These are phyloP conservation scores for Lolium rigidum DNA, from an alignment of 176 grass and related monocot species.

Conservation along the genomic window DNA sequence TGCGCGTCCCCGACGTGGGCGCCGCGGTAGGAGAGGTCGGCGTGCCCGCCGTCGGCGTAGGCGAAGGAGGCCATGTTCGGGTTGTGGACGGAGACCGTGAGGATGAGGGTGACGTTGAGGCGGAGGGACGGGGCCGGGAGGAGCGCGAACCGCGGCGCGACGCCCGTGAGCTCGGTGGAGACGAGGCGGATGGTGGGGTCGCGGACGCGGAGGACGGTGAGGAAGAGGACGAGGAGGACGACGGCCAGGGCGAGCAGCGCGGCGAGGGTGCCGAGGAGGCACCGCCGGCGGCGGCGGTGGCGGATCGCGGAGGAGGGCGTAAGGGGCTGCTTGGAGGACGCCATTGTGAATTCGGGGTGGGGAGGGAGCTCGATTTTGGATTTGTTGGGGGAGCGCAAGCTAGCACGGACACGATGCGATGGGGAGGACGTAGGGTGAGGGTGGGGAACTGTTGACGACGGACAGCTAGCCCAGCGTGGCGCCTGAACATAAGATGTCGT, in stretches of 20 bases:
- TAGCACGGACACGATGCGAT: not conserved
- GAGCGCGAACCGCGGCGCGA: slow-evolving; percentile 50
- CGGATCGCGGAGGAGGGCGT: not conserved
- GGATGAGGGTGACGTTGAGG: slow-evolving; percentile 67
- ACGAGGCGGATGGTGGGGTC: slow-evolving; percentile 52
- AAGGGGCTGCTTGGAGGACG: not conserved
- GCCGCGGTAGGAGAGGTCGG: slow-evolving; percentile 54
- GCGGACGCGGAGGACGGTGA: slow-evolving; percentile 58
- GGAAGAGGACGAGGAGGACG: slow-evolving; percentile 51
- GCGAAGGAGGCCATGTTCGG: slow-evolving; percentile 75
- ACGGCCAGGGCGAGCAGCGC: slow-evolving; percentile 28
- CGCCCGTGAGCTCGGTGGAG: slow-evolving; percentile 44
- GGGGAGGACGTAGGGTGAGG: not conserved
- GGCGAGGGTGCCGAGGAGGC: slow-evolving; percentile 10
- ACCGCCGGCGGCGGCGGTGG: not conserved
- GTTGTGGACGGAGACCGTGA: slow-evolving; percentile 63
- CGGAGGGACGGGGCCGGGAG: slow-evolving; percentile 21
- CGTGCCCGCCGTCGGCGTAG: slow-evolving; percentile 34
- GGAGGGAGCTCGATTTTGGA: not conserved
- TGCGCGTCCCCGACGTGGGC: slow-evolving; percentile 53
- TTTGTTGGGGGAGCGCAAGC: not conserved
- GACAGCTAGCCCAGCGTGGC: not conserved
- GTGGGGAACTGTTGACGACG: slow-evolving; percentile 15
- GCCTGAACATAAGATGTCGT: no score
- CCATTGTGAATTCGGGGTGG: not conserved